Evolutionary conservation across 129 eudicot genomes (phyloP), one percentile per base, ranked within the genome.

Genomic region (Gnaphalium uliginosum): DNA sequence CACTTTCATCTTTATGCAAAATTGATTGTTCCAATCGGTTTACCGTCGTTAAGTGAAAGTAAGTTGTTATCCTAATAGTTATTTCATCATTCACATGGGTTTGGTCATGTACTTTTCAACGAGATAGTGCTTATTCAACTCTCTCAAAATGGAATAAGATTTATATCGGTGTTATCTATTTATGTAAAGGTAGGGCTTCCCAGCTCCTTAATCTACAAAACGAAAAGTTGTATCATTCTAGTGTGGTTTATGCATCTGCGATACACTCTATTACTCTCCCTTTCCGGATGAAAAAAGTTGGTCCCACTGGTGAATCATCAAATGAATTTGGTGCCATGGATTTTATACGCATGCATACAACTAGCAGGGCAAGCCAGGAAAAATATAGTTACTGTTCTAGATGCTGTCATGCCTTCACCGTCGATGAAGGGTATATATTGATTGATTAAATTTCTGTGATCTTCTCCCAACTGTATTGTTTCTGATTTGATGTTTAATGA

Each of bases 221-320:
- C 19, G 84, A 83, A 43, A 91, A 91, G 82, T 81, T 79, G 24
- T 95, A 87, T 81, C 96, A 95, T 71, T 76, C 92, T 25, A 91
- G 97, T 87, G 96, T 96, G 61, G 83, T 91, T 54, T 95, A 91
- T 78, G 99, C 99, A 63, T 89, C 97, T 81, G 97, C 92, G 0
- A 73, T 95, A 22, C 97, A 95, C 82, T 89, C 99, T 10, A 70
- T 89, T 58, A 87, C 89, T 66, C 82, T 95, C 54, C 97, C 99
- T 58, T 87, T 87, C 73, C 89, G 97, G 75, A 95, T 91, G 97
- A 82, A 81, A 53, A 87, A 66, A 62, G 76, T 76, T 32, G 89
- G 90, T 29, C 92, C 99, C 21, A 67, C 81, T 66, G 68, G 81
- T 26, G 82, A 80, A 39, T 87, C 83, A 1, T 66, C 56, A 67